Conservation (phyloP, 129 eudicot genomes). For the Chrysanthemum makinoi region DNA sequence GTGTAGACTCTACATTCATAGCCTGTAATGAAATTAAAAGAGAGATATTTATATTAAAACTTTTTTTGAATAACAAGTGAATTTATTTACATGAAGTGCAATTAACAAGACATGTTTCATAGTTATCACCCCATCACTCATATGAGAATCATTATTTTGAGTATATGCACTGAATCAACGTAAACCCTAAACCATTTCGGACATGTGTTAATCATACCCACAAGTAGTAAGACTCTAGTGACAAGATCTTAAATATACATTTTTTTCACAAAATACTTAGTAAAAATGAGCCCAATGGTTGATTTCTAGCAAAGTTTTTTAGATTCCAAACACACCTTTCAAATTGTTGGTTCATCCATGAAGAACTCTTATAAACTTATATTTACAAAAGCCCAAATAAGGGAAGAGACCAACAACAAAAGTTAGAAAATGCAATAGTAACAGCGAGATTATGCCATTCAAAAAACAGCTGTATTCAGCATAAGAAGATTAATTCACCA, state of each 20-base stretch:
- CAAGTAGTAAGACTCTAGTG: not conserved
- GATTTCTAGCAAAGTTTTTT: not conserved
- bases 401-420: not conserved
- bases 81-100: not conserved
- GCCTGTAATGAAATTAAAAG: conserved; percentile 37
- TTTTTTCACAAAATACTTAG: no score
- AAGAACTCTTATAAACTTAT: no score
- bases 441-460: not conserved
- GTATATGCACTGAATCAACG: not conserved
- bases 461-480: no score
- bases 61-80: not conserved
- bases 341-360: no score
- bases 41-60: conserved; percentile 15
- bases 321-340: no score
- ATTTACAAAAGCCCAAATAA: not conserved
- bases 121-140: no score
- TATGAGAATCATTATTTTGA: conserved; percentile 13
- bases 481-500: not conserved
- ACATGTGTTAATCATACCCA: not conserved
- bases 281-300: not conserved
- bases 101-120: no score
- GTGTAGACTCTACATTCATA: conserved; percentile 44
- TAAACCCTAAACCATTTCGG: not conserved
- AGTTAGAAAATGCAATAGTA: not conserved
- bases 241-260: no score